Evolutionary conservation across 176 grass and related monocot species (phyloP).

Genomic region (Musa schizocarpa): DNA sequence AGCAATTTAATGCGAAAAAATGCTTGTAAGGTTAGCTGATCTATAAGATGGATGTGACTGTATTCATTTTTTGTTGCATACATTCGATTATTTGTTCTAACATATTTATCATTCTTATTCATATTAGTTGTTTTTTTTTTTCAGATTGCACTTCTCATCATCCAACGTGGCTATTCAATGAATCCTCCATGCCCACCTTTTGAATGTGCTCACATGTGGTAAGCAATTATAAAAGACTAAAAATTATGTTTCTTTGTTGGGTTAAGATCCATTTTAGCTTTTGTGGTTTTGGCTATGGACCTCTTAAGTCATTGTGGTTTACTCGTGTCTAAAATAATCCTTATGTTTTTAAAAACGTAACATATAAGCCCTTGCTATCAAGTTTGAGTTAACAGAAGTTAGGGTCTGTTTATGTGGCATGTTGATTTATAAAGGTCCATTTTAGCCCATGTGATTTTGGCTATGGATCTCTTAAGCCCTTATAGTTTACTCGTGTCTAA

Average conservation of each 20-base stretch:
- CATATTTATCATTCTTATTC: background rate
- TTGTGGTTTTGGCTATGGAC: no score
- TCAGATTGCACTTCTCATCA: constrained; percentile 95
- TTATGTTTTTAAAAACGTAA: no score
- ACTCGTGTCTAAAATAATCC: no score
- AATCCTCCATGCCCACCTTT: constrained; percentile 76
- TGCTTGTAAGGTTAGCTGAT: constrained; percentile 60
- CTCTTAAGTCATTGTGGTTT: no score
- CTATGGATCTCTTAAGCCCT: no score
- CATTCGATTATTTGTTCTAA: background rate
- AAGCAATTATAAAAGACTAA: constrained; percentile 18
- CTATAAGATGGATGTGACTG: background rate
- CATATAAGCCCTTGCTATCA: no score
- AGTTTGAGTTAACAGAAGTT: no score
- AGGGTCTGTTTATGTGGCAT: no score
- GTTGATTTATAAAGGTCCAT: no score
- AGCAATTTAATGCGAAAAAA: constrained; percentile 75
- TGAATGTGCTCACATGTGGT: constrained; percentile 97
- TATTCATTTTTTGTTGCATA: background rate
- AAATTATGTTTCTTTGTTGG: constrained; percentile 1
- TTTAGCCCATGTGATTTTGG: no score
- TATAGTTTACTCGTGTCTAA: no score
- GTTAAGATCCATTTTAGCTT: no score
- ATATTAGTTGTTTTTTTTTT: constrained; percentile 6
- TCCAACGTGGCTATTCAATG: constrained; percentile 91